phyloP scores from a whole-genome alignment of 306 rosid genomes.

The Gillenia trifoliata region DNA sequence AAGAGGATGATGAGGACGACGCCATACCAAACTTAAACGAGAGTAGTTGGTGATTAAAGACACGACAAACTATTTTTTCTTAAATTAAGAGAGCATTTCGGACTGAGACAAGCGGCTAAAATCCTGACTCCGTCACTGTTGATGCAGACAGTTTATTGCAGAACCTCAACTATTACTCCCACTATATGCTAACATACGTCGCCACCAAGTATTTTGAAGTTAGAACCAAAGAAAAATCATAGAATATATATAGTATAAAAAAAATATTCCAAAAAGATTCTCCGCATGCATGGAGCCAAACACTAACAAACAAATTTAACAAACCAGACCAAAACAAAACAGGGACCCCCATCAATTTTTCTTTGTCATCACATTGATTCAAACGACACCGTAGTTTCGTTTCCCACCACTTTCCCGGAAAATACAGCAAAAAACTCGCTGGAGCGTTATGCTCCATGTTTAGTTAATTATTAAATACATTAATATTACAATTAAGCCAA shows the following conservation, averaged over 20 bases:
- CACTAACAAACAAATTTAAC: not conserved
- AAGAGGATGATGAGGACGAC: no score
- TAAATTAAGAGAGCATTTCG: no score
- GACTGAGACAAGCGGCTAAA: no score
- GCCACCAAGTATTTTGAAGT: not conserved
- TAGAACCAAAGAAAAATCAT: not conserved
- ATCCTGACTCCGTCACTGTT: no score
- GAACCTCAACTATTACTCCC: no score
- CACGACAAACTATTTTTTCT: no score
- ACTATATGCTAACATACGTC: no score
- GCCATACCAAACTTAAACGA: no score
- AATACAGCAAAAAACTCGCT: not conserved
- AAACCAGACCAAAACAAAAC: not conserved
- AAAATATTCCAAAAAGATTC: not conserved
- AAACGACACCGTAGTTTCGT: not conserved
- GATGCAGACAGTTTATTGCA: not conserved
- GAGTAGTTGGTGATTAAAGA: no score
- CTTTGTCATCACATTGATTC: not conserved
- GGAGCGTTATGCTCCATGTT: not conserved
- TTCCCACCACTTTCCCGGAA: not conserved
- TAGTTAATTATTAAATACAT: not conserved
- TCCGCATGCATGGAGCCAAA: not conserved
- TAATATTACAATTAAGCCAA: not conserved
- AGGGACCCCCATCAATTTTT: not conserved
- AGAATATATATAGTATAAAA: not conserved